phyloP scores from a whole-genome alignment of 1,139 yeast genomes.

The Taphrina deformans region DNA sequence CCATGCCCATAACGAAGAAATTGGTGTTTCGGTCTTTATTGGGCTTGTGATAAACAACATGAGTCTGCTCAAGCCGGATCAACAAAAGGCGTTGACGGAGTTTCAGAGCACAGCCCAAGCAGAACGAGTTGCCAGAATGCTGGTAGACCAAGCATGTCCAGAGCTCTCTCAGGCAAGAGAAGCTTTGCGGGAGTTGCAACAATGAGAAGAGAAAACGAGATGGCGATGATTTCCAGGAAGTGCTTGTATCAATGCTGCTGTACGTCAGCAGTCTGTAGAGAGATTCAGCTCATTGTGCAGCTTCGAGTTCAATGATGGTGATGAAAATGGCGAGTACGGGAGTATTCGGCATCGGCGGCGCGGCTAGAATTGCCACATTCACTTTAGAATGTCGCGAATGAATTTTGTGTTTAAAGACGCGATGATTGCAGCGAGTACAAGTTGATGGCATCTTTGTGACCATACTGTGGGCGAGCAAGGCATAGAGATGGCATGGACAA shows the following conservation, averaged over 20 bases:
- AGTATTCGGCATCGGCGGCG: too few species aligned
- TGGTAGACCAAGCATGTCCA: background rate
- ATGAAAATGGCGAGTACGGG: too few species aligned
- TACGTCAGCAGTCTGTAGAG: too few species aligned
- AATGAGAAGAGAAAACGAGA: too few species aligned
- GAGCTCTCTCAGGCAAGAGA: background rate
- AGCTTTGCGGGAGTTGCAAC: background rate
- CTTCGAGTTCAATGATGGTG: too few species aligned
- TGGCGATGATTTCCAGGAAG: too few species aligned
- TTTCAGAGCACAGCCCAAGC: constrained; percentile 2
- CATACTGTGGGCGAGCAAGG: background rate
- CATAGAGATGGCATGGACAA: background rate
- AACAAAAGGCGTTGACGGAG: background rate
- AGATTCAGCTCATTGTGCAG: too few species aligned
- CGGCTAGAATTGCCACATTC: background rate
- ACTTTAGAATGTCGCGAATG: background rate
- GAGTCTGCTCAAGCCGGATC: background rate
- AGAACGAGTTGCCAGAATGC: constrained; percentile 1
- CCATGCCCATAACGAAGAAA: background rate
- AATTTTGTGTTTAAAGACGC: constrained; percentile 3
- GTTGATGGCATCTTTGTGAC: background rate
- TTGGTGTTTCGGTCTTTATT: background rate
- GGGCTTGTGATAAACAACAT: constrained; percentile 2
- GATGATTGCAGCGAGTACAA: background rate
- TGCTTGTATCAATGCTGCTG: too few species aligned